Conservation (phyloP, 495 filamentous ascomycete genomes). For the Niebla homalea region DNA sequence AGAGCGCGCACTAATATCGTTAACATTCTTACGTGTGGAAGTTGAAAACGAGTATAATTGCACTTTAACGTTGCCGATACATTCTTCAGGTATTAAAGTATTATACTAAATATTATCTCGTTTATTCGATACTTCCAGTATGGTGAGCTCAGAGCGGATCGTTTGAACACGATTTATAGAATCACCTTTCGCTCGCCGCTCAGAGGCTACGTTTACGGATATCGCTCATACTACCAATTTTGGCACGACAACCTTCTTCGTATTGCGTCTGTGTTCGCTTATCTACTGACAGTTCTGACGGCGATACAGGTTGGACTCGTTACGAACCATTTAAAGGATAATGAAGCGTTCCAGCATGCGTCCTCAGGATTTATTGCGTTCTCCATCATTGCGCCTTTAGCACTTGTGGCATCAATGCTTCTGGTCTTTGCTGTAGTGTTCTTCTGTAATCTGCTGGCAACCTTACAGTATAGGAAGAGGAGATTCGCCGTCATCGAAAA, state of each 20-base stretch:
- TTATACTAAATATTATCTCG: no score
- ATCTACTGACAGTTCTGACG: constrained; percentile 39
- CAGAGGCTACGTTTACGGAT: constrained; percentile 19
- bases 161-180: constrained; percentile 26
- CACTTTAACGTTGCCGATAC: no score
- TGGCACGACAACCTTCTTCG: constrained; percentile 35
- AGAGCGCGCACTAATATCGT: no score
- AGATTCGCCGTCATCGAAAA: neutral
- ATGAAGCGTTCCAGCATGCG: constrained; percentile 29
- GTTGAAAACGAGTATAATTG: no score
- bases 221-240: constrained; percentile 20
- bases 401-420: constrained; percentile 3
- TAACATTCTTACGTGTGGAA: no score
- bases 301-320: constrained; percentile 48
- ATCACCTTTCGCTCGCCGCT: neutral
- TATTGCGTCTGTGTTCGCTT: constrained; percentile 32
- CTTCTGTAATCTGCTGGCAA: neutral
- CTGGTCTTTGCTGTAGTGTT: neutral
- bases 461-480: neutral
- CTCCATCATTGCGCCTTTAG: constrained; percentile 24
- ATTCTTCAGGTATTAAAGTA: no score
- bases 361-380: constrained; percentile 44
- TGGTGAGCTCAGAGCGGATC: constrained; percentile 28
- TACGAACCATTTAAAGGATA: constrained; percentile 25
- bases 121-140: constrained; percentile 28